Evolutionary conservation across 1,139 yeast species (phyloP).

Genomic region (Geotrichum cucujoidarum): DNA sequence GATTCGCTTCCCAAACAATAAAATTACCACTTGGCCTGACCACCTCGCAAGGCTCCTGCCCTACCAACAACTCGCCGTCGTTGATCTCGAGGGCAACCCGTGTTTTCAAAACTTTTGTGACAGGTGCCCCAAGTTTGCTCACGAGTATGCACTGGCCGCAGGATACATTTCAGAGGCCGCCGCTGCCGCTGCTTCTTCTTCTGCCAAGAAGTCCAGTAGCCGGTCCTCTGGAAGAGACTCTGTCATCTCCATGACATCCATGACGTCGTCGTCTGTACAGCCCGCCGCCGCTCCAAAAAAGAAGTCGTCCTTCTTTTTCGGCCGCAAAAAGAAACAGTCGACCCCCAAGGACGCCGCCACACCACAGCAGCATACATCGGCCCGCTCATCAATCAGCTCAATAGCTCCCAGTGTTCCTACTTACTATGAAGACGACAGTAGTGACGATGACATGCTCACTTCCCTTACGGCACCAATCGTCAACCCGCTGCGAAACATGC

Average conservation of each 20-base stretch:
- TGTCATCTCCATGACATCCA: not conserved
- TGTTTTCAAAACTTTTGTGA: constrained; percentile 22
- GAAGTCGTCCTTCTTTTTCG: constrained; percentile 4
- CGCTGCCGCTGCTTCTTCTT: not conserved
- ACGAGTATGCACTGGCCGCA: constrained; percentile 14
- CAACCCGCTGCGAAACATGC: constrained; percentile 2
- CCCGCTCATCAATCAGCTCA: not conserved
- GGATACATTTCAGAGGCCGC: constrained; percentile 14
- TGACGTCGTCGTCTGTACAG: not conserved
- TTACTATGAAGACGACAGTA: constrained; percentile 21
- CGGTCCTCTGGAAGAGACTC: not conserved
- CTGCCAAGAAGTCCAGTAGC: constrained; percentile 7
- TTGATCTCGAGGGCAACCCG: constrained; percentile 35
- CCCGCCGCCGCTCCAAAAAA: not conserved
- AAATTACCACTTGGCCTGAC: constrained; percentile 34
- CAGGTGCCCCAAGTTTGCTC: constrained; percentile 20
- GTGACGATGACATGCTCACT: constrained; percentile 29
- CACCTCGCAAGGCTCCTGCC: constrained; percentile 28
- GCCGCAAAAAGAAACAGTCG: not conserved
- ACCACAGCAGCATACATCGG: too few relatives aligned
- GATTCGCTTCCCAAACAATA: constrained; percentile 29
- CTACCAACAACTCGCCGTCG: constrained; percentile 26
- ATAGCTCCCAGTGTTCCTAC: not conserved
- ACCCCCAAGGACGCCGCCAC: not conserved
- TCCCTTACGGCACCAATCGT: constrained; percentile 25